phyloP scores from a whole-genome alignment of 2,329 filamentous ascomycete species.

The Aspergillus sp. region DNA sequence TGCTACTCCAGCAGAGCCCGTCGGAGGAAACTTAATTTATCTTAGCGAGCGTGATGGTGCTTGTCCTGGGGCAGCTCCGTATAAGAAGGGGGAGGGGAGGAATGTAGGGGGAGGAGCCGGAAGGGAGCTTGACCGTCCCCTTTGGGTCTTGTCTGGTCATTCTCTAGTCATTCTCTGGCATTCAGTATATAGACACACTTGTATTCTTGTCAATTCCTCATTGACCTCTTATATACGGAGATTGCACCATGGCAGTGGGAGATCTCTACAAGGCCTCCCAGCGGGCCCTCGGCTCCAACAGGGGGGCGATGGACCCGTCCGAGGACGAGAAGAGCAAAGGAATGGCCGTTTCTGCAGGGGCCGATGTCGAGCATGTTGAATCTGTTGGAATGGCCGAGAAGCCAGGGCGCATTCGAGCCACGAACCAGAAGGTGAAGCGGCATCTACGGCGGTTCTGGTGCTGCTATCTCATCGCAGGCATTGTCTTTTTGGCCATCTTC shows the following conservation, averaged over 20 bases:
- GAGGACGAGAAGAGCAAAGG: neutral
- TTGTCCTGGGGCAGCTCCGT: neutral
- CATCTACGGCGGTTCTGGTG: constrained; percentile 22
- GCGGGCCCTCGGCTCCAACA: constrained; percentile 1
- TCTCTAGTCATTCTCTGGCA: neutral
- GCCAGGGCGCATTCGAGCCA: neutral
- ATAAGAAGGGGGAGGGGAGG: neutral
- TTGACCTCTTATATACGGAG: neutral
- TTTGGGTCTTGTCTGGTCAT: too few species aligned
- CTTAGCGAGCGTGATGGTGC: neutral
- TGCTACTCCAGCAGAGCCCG: neutral
- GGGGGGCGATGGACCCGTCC: neutral
- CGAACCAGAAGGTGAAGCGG: constrained; percentile 3
- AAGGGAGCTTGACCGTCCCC: neutral
- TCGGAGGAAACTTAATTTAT: neutral
- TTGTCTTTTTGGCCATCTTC: constrained; percentile 25
- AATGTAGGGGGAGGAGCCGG: neutral
- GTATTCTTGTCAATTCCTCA: neutral
- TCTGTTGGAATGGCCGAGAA: constrained; percentile 1
- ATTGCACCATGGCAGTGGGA: constrained; percentile 10
- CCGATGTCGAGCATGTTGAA: constrained; percentile 12
- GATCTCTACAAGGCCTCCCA: constrained; percentile 9
- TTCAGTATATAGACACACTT: neutral
- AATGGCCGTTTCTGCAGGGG: neutral
- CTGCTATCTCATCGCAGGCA: constrained; percentile 16